Conservation (phyloP, 306 rosid species). For the Fragaria ananassa region DNA sequence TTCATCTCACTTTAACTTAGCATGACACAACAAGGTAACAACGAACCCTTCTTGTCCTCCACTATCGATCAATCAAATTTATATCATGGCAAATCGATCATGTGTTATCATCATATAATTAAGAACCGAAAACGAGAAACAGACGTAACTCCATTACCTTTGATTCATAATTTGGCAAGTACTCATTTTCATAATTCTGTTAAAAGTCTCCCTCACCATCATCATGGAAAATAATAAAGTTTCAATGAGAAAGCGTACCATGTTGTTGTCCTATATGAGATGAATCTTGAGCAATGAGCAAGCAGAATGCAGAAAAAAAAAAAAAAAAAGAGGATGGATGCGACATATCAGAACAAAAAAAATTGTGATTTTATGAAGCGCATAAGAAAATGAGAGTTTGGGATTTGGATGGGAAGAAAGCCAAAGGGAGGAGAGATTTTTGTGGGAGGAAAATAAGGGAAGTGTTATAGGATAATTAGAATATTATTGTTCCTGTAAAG, state of each 20-base stretch:
- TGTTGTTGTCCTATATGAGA: conserved; percentile 5
- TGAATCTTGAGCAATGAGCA: not conserved
- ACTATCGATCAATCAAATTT: not conserved
- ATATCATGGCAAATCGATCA: not conserved
- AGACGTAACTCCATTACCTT: not conserved
- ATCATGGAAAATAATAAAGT: not conserved
- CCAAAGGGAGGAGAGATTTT: conserved; percentile 23
- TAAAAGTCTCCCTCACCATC: not conserved
- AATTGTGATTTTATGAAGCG: not conserved
- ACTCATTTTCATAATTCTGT: not conserved
- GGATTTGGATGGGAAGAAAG: not conserved
- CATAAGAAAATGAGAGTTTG: conserved; percentile 8
- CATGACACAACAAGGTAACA: not conserved
- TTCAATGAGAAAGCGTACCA: conserved; percentile 11
- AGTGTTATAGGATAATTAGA: no score
- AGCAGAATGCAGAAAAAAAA: not conserved
- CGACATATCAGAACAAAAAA: not conserved
- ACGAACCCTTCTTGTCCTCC: not conserved
- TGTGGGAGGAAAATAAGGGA: conserved; percentile 26
- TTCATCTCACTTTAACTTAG: not conserved
- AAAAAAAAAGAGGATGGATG: not conserved
- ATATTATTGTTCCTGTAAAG: no score
- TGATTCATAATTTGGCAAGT: not conserved
- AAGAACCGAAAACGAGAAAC: not conserved
- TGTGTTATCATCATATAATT: not conserved